Percentiles rank a stretch among this genome's conserved stretches.
Evolutionary conservation across 345 rosid genomes (phyloP).

Genomic region (Mangifera indica): DNA sequence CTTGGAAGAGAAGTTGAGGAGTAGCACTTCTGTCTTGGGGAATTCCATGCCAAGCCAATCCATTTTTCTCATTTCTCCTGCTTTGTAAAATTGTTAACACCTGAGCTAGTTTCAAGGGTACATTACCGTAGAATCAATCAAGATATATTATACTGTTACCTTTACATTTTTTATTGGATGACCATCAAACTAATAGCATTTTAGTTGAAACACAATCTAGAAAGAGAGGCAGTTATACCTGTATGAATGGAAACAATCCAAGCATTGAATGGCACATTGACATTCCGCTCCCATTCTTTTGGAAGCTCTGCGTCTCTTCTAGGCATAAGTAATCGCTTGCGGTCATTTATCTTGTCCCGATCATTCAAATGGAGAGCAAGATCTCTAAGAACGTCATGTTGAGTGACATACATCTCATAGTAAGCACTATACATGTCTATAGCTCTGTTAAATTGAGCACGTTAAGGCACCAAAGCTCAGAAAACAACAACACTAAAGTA

Average conservation of each 20-base stretch:
- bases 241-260: constrained; percentile 83
- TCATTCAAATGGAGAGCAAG: constrained; percentile 68
- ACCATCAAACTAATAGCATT: not conserved
- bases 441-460: constrained; percentile 46
- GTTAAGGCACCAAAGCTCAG: not conserved
- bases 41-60: constrained; percentile 75
- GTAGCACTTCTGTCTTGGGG: constrained; percentile 83
- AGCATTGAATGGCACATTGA: constrained; percentile 56
- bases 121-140: not conserved
- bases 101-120: not conserved
- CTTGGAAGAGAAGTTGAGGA: constrained; percentile 61
- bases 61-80: constrained; percentile 79
- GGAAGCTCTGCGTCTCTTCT: constrained; percentile 60
- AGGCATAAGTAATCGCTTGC: constrained; percentile 70
- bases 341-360: constrained; percentile 39
- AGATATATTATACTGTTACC: not conserved
- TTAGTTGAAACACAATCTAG: not conserved
- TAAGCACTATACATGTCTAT: constrained; percentile 69
- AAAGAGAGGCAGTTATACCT: constrained; percentile 31
- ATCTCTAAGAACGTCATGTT: constrained; percentile 90
- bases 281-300: constrained; percentile 79
- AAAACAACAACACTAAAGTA: not conserved
- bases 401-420: constrained; percentile 69
- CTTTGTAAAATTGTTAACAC: constrained; percentile 1
- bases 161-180: too few relatives aligned